phyloP scores from a whole-genome alignment of 192 early-diverging fungal species.

The Podila epigama region DNA sequence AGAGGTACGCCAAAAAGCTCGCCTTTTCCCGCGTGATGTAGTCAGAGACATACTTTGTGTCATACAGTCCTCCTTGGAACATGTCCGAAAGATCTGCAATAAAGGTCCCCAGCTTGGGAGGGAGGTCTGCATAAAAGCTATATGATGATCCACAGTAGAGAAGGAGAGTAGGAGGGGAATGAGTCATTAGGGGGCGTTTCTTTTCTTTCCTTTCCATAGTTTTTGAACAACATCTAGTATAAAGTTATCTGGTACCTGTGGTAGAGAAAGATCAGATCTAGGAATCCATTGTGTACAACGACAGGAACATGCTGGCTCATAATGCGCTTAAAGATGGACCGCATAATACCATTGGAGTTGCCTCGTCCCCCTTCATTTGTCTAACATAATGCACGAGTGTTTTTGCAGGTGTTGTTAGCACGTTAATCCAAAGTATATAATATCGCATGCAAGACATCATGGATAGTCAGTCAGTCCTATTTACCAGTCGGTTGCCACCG shows the following conservation, averaged over 20 bases:
- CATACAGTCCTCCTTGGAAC: slow-evolving; percentile 90
- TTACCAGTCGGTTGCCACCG: slow-evolving; percentile 59
- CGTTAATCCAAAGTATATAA: background rate
- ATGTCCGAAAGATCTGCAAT: slow-evolving; percentile 77
- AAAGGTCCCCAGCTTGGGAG: slow-evolving; percentile 72
- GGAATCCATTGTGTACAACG: slow-evolving; percentile 92
- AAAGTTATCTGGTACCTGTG: slow-evolving; percentile 51
- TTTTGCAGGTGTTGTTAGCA: too few species aligned
- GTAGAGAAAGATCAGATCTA: slow-evolving; percentile 95
- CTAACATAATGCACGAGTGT: slow-evolving; percentile 12
- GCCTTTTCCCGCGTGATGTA: slow-evolving; percentile 67
- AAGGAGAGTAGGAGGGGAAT: background rate
- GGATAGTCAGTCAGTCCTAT: background rate
- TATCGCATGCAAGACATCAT: background rate
- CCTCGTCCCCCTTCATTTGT: slow-evolving; percentile 48
- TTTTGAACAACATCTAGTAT: background rate
- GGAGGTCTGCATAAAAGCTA: slow-evolving; percentile 84
- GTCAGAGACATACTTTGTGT: slow-evolving; percentile 91
- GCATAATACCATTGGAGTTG: slow-evolving; percentile 54
- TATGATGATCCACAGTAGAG: background rate
- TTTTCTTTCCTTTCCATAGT: too few species aligned
- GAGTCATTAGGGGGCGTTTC: background rate
- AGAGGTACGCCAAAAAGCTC: slow-evolving; percentile 78
- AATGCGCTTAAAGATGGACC: slow-evolving; percentile 64
- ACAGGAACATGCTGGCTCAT: slow-evolving; percentile 66